These are phyloP conservation scores for Adansonia grandidieri DNA, from an alignment of 441 rosid species.

Conservation along the genomic window DNA sequence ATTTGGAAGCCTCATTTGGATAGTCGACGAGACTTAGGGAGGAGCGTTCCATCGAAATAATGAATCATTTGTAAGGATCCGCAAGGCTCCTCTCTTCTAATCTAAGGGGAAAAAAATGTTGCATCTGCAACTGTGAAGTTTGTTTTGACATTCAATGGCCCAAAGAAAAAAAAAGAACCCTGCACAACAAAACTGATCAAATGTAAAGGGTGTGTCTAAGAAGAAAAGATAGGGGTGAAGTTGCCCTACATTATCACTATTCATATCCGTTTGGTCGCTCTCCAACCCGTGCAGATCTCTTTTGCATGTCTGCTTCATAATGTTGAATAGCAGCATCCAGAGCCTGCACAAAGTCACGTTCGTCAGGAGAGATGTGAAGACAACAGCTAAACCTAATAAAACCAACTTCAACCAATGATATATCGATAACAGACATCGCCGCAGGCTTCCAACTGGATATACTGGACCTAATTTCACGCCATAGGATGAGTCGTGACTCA, in stretches of 20 bases:
- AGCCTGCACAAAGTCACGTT: constrained; percentile 53
- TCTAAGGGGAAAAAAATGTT: background rate
- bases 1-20: no score
- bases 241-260: background rate
- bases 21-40: no score
- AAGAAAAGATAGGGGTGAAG: no score
- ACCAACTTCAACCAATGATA: background rate
- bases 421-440: background rate
- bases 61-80: no score
- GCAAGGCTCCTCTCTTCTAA: background rate
- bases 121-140: background rate
- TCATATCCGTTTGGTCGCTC: constrained; percentile 60
- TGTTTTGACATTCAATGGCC: background rate
- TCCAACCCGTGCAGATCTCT: constrained; percentile 58
- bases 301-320: constrained; percentile 76
- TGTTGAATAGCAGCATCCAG: constrained; percentile 87
- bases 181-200: constrained; percentile 18
- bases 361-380: background rate
- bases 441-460: background rate
- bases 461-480: background rate
- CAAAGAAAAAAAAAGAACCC: background rate
- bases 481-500: background rate
- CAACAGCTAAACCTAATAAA: background rate
- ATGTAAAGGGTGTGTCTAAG: no score
- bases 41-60: no score